Base-by-base conservation (phyloP, 1,284 basidiomycete species). In the Somion occarium region DNA sequence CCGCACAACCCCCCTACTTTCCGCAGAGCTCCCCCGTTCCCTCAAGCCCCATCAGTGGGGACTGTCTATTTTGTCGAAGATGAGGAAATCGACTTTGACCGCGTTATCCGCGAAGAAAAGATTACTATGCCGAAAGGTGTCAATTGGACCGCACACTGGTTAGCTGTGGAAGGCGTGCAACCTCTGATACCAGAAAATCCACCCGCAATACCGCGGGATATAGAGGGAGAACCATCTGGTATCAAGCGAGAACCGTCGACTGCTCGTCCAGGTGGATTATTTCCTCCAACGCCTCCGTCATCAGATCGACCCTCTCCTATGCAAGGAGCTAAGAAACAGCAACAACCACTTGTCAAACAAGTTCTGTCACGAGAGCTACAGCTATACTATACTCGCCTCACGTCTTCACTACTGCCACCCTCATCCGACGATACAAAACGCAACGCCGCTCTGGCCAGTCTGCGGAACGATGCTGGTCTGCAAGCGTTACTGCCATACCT, bases 101-200 rank as follows among this genome's bases (percentile, higher is more conserved):
- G 85, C 46, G 84, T 93, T 5, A 71, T 96, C 26, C 82, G 88
- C 48, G 88, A 91, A 61, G 89, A 92, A 64, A 87, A 92, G 65
- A 83, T 92, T 25, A 75, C 80, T 0, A 68, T 92, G 11, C 89
- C 91, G 0, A 83, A 85, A 59, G 86, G 85, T 37, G 82, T 89
- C 46, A 82, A 75, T 55, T 93, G 88, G 84, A 85, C 84, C 22
- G 93, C 94, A 3, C 96, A 99, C 66, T 99, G 96, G 97, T 78
- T 99, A 20, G 95, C 96, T 0, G 93, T 99, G 22, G 96, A 99
- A 65, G 96, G 97, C 34, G 91, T 99, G 2, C 96, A 99, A 65
- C 96, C 97, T 0, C 82, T 95, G 15, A 91, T 98, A 39, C 93
- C 94, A 4, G 94, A 99, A 69, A 99, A 99, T 64, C 97, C 97